A percentile compares a stretch with the other conserved stretches of the same genome.
phyloP scores from a whole-genome alignment of 768 basidiomycete genomes.

The Russula virescens region DNA sequence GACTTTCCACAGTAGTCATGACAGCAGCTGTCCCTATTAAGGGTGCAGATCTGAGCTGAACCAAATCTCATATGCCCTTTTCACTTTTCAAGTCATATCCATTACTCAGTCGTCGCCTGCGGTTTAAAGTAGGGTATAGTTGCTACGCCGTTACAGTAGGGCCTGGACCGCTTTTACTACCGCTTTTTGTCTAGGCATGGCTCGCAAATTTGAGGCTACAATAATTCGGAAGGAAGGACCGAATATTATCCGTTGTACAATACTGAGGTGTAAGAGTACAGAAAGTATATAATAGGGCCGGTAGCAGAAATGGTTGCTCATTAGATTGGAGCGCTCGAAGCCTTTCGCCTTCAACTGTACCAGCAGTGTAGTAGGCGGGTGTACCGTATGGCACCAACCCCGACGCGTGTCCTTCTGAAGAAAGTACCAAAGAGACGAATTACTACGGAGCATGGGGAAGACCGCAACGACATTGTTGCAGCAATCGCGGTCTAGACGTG shows the following conservation, averaged over 20 bases:
- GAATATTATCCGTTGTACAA: not conserved
- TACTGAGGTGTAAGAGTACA: conserved; percentile 9
- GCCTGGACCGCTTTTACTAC: not conserved
- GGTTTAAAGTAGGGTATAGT: no score
- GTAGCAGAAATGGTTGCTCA: not conserved
- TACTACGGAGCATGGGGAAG: not conserved
- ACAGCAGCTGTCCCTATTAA: no score
- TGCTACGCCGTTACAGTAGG: no score
- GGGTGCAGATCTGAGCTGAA: no score
- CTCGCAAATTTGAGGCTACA: not conserved
- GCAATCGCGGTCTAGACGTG: not conserved
- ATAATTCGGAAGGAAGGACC: not conserved
- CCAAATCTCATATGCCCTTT: no score
- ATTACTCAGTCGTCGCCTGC: no score
- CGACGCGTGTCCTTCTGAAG: conserved; percentile 5
- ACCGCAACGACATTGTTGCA: not conserved
- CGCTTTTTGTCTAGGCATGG: not conserved
- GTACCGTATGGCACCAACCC: not conserved
- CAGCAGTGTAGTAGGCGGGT: not conserved
- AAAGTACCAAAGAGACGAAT: not conserved
- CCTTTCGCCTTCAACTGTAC: conserved; percentile 3
- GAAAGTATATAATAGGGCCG: not conserved
- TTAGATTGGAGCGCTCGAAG: not conserved
- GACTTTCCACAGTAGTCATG: no score
- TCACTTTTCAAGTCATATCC: no score